These are phyloP conservation scores for Aspergillus thermomutatus DNA, from an alignment of 2,329 filamentous ascomycete genomes.

Conservation along the genomic window DNA sequence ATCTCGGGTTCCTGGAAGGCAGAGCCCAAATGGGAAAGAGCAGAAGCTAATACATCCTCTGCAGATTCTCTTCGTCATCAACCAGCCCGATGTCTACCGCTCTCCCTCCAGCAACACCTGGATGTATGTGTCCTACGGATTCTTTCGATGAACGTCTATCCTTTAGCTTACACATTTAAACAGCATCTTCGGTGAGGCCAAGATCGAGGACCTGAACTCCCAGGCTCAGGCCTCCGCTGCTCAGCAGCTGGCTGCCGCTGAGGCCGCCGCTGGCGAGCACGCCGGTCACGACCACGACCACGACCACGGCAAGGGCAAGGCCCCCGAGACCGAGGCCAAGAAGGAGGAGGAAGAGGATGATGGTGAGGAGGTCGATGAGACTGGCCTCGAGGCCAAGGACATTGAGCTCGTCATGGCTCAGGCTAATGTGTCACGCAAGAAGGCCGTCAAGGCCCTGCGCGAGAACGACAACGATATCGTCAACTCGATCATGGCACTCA, in stretches of 20 bases:
- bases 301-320: slow-evolving; percentile 62
- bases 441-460: slow-evolving; percentile 91
- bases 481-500: slow-evolving; percentile 99
- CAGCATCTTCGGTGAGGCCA: slow-evolving; percentile 99
- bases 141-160: not conserved
- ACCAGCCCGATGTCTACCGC: slow-evolving; percentile 99
- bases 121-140: slow-evolving; percentile 66
- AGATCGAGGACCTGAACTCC: slow-evolving; percentile 99
- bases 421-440: slow-evolving; percentile 93
- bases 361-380: slow-evolving; percentile 91
- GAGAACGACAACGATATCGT: slow-evolving; percentile 99
- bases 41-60: slow-evolving; percentile 16
- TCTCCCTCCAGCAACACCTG: slow-evolving; percentile 99
- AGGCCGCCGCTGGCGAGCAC: slow-evolving; percentile 57
- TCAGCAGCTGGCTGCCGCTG: slow-evolving; percentile 83
- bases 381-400: slow-evolving; percentile 96
- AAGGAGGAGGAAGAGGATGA: slow-evolving; percentile 87
- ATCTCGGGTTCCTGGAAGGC: not conserved
- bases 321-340: slow-evolving; percentile 55
- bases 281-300: slow-evolving; percentile 57
- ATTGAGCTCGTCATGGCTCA: slow-evolving; percentile 99
- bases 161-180: slow-evolving; percentile 23
- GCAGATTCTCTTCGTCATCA: slow-evolving; percentile 99
- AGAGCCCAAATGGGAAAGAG: not conserved
- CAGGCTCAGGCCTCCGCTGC: slow-evolving; percentile 94